Percentiles rank a stretch among this genome's conserved stretches.
Evolutionary conservation across 2,329 filamentous ascomycete genomes (phyloP).

Genomic region (Neofusicoccum sp.): DNA sequence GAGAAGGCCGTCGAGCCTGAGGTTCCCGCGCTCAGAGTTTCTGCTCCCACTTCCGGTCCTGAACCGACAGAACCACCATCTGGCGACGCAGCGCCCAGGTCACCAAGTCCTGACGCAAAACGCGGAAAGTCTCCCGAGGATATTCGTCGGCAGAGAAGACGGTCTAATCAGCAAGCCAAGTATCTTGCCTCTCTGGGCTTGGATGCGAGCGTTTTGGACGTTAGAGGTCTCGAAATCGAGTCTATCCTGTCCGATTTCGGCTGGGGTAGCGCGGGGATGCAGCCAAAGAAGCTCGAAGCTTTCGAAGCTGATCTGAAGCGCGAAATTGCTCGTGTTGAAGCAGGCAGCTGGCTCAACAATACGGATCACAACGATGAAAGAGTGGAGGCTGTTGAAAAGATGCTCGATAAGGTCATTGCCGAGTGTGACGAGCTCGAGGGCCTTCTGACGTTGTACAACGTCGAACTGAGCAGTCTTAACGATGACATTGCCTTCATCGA

Average conservation of each 20-base stretch:
- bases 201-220: slow-evolving; percentile 74
- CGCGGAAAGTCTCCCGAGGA: slow-evolving; percentile 43
- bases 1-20: slow-evolving; percentile 4
- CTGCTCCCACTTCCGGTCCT: slow-evolving; percentile 2
- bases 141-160: slow-evolving; percentile 61
- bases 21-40: slow-evolving; percentile 23
- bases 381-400: slow-evolving; percentile 79
- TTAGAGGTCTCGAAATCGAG: slow-evolving; percentile 77
- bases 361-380: slow-evolving; percentile 85
- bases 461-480: slow-evolving; percentile 89
- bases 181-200: slow-evolving; percentile 79
- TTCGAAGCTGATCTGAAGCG: slow-evolving; percentile 82
- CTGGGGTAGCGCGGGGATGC: slow-evolving; percentile 79
- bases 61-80: slow-evolving; percentile 12
- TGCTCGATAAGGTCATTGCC: slow-evolving; percentile 86
- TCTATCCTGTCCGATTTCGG: slow-evolving; percentile 83
- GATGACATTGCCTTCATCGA: slow-evolving; percentile 98
- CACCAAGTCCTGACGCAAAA: slow-evolving; percentile 39
- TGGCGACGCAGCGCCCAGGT: slow-evolving; percentile 36
- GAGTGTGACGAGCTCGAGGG: slow-evolving; percentile 98
- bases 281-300: slow-evolving; percentile 74
- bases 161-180: slow-evolving; percentile 74
- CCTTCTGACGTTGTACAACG: slow-evolving; percentile 88
- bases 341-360: slow-evolving; percentile 87
- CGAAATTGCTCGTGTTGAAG: slow-evolving; percentile 87